Evolutionary conservation across 805 yeast genomes (phyloP), one percentile per base, ranked within the genome.

Genomic region (Metschnikowia hibisci): DNA sequence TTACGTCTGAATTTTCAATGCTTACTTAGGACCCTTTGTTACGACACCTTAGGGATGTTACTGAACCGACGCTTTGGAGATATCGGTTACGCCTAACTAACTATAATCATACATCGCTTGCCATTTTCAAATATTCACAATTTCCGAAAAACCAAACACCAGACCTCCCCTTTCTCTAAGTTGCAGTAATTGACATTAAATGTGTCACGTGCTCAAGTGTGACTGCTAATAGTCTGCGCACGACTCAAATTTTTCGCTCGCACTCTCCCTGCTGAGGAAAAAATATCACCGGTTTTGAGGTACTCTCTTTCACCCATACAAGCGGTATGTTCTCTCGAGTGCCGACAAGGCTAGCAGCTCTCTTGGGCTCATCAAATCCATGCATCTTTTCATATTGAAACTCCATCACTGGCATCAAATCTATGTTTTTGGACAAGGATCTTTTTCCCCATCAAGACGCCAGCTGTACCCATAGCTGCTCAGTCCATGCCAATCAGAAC

Each of bases 311-410:
- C n/a, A 39, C 39, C 45, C 34, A 48, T 46, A 50, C 44, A 44
- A 48, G 46, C 45, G 50, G 54, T 50, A 50, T 50, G 54, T 50
- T 41, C 46, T 26, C 11, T 9, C 12, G 22, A 13, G 27, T 14
- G 7, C 27, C 33, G 6, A 18, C n/a, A 20, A 30, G 57, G 69
- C 72, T 60, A 58, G 57, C 66, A 26, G 61, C 67, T 69, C 73
- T 64, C 15, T 77, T 90, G 91, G 99, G 73, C 98, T 76, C 93
- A 91, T 81, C 91, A 98, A 61, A 93, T 91, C 96, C 93, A 93
- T 80, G 98, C 91, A 76, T 91, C 98, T 78, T 89, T 89, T 78
- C 98, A 93, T 79, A 91, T 91, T 93, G 97, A 90, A 79, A 87
- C 85, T 88, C 22, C 6, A 20, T 20, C 22, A 20, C 22, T 20